Evolutionary conservation across 2,329 filamentous ascomycete genomes (phyloP), one percentile per base, ranked within the genome.

Genomic region (Chaetomium sp.): DNA sequence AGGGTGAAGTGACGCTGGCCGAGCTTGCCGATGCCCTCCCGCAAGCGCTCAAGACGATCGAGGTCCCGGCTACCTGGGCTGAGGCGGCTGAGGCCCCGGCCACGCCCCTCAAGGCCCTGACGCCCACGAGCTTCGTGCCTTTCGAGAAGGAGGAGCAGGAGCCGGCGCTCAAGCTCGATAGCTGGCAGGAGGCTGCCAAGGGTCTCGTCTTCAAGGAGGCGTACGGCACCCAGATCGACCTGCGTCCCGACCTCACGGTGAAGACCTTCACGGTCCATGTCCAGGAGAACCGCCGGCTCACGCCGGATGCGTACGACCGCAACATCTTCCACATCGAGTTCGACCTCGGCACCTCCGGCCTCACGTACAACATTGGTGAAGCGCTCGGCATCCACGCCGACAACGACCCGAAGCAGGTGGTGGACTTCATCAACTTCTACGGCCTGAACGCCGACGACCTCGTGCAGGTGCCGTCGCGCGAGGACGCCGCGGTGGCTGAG

Each of bases 261-360:
- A 93, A 94, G 85, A 98, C 94, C 1, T 89, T 86, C 73, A 91
- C 92, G 50, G 90, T 97, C 61, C 90, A 88, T 62, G 93, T 99
- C 78, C 92, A 96, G 82, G 95, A 98, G 82, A 97, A 96, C 81
- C 91, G 95, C 67, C 88, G 95, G 69, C 85, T 99, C 62, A 99
- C 95, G 0, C 95, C 95, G 3, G 73, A 79, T 27, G 90, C 88
- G 35, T 99, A 99, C 75, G 93, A 98, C 78, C 92, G 95, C 72
- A 97, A 99, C 84, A 98, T 99, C 78, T 99, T 99, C 89, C 95
- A 99, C 81, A 98, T 99, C 68, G 95, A 99, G 79, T 99, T 99
- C 74, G 95, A 98, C 75, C 87, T 99, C 27, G 94, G 94, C 66
- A 80, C 89, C 73, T 96, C 94, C 38, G 94, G 93, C 47, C 87